Evolutionary conservation across 1,284 basidiomycete species (phyloP).

Genomic region (Cryptococcus depauperatus): DNA sequence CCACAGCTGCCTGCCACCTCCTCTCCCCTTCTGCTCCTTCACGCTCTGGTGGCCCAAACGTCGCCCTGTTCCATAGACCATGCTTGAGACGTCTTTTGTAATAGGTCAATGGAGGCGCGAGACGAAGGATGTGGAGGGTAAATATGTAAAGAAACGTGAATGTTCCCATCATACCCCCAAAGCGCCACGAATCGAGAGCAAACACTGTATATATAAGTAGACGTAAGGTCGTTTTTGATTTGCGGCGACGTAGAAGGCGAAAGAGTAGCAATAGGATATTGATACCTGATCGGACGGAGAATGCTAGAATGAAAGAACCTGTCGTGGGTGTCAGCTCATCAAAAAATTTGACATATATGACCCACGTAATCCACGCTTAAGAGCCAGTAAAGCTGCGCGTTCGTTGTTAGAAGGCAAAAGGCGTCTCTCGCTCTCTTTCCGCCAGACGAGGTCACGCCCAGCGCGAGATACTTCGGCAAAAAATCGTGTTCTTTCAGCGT

Average conservation of each 20-base stretch:
- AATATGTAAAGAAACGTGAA: slow-evolving; percentile 76
- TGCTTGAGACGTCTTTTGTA: slow-evolving; percentile 39
- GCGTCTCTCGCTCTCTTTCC: slow-evolving; percentile 67
- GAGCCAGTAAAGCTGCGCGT: slow-evolving; percentile 66
- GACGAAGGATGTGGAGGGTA: slow-evolving; percentile 70
- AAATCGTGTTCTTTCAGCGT: slow-evolving; percentile 29
- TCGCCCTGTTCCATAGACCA: slow-evolving; percentile 29
- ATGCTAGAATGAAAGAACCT: slow-evolving; percentile 73
- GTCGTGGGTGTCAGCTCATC: slow-evolving; percentile 4
- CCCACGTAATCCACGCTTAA: slow-evolving; percentile 61
- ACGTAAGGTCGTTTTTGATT: too few relatives aligned
- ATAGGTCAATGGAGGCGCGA: slow-evolving; percentile 56
- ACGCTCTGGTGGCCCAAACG: slow-evolving; percentile 43
- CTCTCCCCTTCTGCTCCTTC: slow-evolving; percentile 51
- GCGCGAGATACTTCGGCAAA: slow-evolving; percentile 27
- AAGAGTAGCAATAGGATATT: slow-evolving; percentile 69
- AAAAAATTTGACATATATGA: not conserved
- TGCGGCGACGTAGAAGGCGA: slow-evolving; percentile 55
- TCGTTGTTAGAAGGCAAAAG: slow-evolving; percentile 60
- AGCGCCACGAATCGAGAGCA: slow-evolving; percentile 68
- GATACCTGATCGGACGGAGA: slow-evolving; percentile 67
- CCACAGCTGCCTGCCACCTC: slow-evolving; percentile 80
- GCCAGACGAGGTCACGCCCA: slow-evolving; percentile 58
- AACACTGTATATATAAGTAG: too few relatives aligned
- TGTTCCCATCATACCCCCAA: slow-evolving; percentile 74